Evolutionary conservation across 2,329 filamentous ascomycete species (phyloP).

Genomic region (Fusarium denticulatum): DNA sequence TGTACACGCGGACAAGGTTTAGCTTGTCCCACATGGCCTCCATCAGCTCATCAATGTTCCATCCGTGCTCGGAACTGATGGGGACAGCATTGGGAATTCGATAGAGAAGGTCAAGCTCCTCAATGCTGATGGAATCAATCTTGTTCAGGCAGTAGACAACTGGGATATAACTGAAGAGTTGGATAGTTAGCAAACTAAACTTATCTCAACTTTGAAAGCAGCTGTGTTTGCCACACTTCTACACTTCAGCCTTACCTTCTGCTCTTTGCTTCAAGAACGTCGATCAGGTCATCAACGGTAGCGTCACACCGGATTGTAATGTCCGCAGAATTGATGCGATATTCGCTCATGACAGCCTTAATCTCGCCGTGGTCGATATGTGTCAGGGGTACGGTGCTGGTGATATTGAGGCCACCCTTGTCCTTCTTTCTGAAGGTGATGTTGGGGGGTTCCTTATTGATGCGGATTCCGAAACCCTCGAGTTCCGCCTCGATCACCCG

Average conservation of each 20-base stretch:
- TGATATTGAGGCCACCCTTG: conserved; percentile 95
- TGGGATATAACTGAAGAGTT: conserved; percentile 83
- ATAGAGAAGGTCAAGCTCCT: conserved; percentile 95
- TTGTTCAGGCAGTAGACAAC: conserved; percentile 99
- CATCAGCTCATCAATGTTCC: conserved; percentile 97
- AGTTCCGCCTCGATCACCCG: conserved; percentile 93
- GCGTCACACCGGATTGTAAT: conserved; percentile 98
- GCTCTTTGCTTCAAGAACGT: conserved; percentile 92
- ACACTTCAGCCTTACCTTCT: conserved; percentile 57
- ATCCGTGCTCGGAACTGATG: conserved; percentile 96
- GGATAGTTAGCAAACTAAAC: conserved; percentile 21
- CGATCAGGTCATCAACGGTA: conserved; percentile 96
- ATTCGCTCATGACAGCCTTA: conserved; percentile 97
- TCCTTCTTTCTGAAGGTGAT: conserved; percentile 99
- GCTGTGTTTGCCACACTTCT: conserved; percentile 2
- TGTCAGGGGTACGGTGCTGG: conserved; percentile 89
- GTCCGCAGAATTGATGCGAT: conserved; percentile 95
- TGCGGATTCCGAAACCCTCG: conserved; percentile 96
- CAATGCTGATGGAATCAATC: conserved; percentile 97
- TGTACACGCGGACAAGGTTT: conserved; percentile 91
- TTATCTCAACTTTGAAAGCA: neutral
- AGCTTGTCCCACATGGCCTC: conserved; percentile 99
- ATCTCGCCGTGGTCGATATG: conserved; percentile 98
- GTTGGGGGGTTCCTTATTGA: conserved; percentile 97
- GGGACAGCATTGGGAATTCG: conserved; percentile 96